Evolutionary conservation across 2,329 filamentous ascomycete species (phyloP), one percentile per base, ranked within the genome.

Genomic region (Colletotrichum sp.): DNA sequence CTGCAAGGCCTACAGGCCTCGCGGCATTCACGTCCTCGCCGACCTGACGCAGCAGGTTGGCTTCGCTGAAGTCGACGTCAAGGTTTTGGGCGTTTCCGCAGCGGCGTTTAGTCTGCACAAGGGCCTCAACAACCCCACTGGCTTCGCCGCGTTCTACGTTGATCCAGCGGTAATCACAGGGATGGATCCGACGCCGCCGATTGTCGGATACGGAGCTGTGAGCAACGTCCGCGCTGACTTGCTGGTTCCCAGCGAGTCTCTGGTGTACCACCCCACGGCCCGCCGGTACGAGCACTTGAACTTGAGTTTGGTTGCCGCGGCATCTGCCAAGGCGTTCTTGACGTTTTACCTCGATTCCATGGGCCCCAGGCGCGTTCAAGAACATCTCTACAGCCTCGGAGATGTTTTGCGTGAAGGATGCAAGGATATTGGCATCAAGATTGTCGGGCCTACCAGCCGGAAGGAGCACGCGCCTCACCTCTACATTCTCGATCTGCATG

Each of bases 11-110:
- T 82, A 78, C 52, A 58, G 82, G 9, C 79, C 79, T 1, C 48
- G 73, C 14, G 82, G 82, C 14, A 80, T 83, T 26, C 82, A 83
- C 55, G 79, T 84, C 4, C 77, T 84, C 3, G 81, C 77, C 1
- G 83, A 84, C 66, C 12, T 81, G 4, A 81, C 83, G 10, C 83
- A 84, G 75, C 81, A 82, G 9, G 81, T 82, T 13, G 84, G 84
- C 4, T 82, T 85, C 21, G 73, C 79, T 0, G 64, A 68, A 2
- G 71, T 85, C 32, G 81, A 84, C 56, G 78, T 83, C 10, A 65
- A 73, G 26, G 73, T 74, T 1, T 36, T 79, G 4, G 79, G 79
- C 7, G 76, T 82, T 0, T 83, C 82, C 5, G 83, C 81, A 1
- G 82, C 78, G 2, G 81, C 82, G 1, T 84, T 84, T 34, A 80